These are phyloP conservation scores for Raddia distichophylla DNA, from an alignment of 176 grass and related monocot genomes.

Conservation along the genomic window DNA sequence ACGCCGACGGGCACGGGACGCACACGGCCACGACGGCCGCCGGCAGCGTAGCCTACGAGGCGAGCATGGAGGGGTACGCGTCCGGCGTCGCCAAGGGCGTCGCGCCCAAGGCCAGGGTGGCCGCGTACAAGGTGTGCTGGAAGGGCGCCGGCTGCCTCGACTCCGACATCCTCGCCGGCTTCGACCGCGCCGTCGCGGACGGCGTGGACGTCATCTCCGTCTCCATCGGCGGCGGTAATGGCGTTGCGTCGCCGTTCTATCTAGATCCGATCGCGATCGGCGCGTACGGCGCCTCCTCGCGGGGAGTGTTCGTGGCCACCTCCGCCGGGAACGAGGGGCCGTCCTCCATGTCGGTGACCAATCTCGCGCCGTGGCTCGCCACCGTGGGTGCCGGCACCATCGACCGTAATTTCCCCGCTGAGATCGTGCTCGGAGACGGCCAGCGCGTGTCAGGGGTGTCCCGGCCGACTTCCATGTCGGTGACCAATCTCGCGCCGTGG, in stretches of 20 bases:
- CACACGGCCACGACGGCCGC: conserved; percentile 89
- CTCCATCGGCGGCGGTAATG: conserved; percentile 81
- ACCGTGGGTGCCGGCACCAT: conserved; percentile 94
- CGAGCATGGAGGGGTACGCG: conserved; percentile 85
- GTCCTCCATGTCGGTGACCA: conserved; percentile 76
- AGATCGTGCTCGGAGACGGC: conserved; percentile 77
- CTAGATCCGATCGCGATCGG: conserved; percentile 90
- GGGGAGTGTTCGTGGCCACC: conserved; percentile 83
- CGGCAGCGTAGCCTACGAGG: conserved; percentile 73
- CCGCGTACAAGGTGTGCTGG: conserved; percentile 95
- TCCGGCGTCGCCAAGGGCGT: conserved; percentile 88
- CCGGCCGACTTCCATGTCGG: conserved; percentile 72
- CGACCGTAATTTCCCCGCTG: conserved; percentile 78
- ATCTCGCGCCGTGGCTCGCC: conserved; percentile 86
- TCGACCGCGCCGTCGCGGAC: conserved; percentile 89
- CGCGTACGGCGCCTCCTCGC: conserved; percentile 71
- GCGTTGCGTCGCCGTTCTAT: conserved; percentile 72
- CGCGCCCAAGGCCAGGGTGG: conserved; percentile 86
- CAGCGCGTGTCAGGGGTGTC: conserved; percentile 65
- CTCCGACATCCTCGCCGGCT: conserved; percentile 93
- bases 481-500: conserved; percentile 93
- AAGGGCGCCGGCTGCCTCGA: conserved; percentile 85
- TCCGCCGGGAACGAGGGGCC: conserved; percentile 95
- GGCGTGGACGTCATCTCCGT: conserved; percentile 93
- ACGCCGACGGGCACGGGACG: conserved; percentile 90